These are phyloP conservation scores for Solanum hybrid DNA, from an alignment of 305 asterid species.

Conservation along the genomic window DNA sequence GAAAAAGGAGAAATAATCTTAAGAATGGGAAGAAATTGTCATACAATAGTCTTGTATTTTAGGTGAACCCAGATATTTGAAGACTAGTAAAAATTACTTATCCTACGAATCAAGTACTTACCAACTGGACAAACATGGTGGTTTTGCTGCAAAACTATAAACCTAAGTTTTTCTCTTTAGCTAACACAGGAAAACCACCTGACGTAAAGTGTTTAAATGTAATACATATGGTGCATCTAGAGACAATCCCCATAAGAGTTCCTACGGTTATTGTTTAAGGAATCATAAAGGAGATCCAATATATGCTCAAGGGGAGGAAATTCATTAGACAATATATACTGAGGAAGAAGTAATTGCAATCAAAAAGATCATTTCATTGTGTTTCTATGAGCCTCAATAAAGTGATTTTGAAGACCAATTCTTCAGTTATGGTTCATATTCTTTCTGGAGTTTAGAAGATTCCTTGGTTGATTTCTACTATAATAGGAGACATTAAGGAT, in stretches of 20 bases:
- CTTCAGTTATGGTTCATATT: not conserved
- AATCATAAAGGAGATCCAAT: not conserved
- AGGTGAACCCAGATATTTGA: too few relatives aligned
- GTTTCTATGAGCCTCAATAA: not conserved
- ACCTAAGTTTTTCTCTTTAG: too few relatives aligned
- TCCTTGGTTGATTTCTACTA: not conserved
- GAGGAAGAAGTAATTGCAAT: not conserved
- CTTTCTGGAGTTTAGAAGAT: not conserved
- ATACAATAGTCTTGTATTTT: not conserved
- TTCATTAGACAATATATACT: not conserved
- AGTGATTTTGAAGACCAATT: too few relatives aligned
- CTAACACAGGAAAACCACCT: too few relatives aligned
- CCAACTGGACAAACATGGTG: too few relatives aligned
- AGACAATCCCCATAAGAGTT: not conserved
- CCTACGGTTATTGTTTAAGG: not conserved
- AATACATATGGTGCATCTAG: too few relatives aligned
- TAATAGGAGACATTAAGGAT: not conserved
- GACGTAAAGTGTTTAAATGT: too few relatives aligned
- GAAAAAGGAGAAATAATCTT: too few relatives aligned
- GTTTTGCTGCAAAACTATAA: too few relatives aligned
- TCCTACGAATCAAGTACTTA: too few relatives aligned
- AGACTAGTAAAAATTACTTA: too few relatives aligned
- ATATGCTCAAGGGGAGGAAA: not conserved
- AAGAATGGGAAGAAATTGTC: not conserved
- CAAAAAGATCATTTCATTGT: not conserved